phyloP scores from a whole-genome alignment of 1,139 yeast genomes.

The Arxiozyma telluris region DNA sequence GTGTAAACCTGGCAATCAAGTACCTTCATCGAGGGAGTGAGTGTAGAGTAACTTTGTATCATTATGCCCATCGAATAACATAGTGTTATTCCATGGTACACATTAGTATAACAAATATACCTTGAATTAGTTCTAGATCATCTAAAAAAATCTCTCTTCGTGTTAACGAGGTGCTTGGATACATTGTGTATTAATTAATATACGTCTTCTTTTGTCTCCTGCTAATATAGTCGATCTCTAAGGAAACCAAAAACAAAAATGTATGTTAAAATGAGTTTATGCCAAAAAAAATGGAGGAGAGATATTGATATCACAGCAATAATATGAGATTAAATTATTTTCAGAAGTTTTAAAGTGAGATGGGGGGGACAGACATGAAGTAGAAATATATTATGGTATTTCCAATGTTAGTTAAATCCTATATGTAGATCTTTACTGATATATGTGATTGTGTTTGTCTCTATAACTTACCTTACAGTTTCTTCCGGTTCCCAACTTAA shows the following conservation, averaged over 20 bases:
- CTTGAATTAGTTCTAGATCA: neutral
- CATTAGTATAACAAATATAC: neutral
- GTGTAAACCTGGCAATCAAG: neutral
- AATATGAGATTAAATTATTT: no score
- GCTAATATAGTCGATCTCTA: neutral
- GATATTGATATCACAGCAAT: neutral
- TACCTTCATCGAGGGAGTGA: neutral
- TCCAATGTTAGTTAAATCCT: no score
- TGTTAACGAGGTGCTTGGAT: neutral
- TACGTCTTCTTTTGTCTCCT: neutral
- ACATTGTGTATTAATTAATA: no score
- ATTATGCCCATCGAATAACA: no score
- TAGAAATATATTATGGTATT: no score
- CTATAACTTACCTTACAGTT: no score
- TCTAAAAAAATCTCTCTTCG: neutral
- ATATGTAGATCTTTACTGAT: no score
- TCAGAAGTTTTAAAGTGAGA: no score
- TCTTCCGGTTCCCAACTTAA: neutral
- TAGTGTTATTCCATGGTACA: no score
- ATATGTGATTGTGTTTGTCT: no score
- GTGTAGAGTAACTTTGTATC: neutral
- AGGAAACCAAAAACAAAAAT: slow-evolving; percentile 5
- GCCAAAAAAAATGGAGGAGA: neutral
- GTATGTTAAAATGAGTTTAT: neutral
- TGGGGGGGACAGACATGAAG: no score